Base-by-base conservation (phyloP, 768 basidiomycete species). In the Lentinula sp. region DNA sequence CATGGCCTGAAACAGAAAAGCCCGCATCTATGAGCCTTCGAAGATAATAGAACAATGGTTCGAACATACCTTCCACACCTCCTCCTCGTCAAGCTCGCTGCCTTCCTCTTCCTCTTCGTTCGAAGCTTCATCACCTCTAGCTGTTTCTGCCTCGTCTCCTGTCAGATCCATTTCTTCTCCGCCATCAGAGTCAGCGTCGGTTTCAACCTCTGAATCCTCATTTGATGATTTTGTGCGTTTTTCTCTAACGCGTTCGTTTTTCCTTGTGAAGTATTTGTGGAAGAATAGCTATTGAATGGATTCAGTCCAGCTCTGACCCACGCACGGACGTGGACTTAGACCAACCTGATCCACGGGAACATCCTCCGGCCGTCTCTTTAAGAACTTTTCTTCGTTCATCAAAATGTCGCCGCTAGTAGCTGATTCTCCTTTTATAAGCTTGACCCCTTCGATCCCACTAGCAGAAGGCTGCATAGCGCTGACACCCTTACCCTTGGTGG, bases 401-500 rank as follows among this genome's bases (percentile, higher is more conserved):
- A 81, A 68, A 28, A 74, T 76, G 18, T 68, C 74, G 56, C 70
- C 68, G 3, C 75, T 72, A 52, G 73, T 39, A 18, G 33, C 75
- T 35, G 81, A 75, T 60, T 87, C 84, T 3, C 86, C 86, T 67
- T 81, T 85, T 49, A 85, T 69, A 45, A 93, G 80, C 74, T 89
- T 92, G 43, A 93, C 85, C 2, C 90, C 85, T 2, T 75, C 88
- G n/a, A 81, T 65, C 1, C 78, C 80, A 52, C 81, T 81, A 6
- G 90, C 89, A 1, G 87, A 85, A n/a, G 94, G 94, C 74, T 99
- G 96, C 97, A 98, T 98, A 59, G 91, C 90, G 63, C 89, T 92
- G 0, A 85, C 79, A n/a, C 95, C 95, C 69, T 86, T 88, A 7
- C 82, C 76, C 60, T 77, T 80, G 1, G 73, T 70, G 6, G 69